phyloP scores from a whole-genome alignment of 768 basidiomycete genomes.

The Auriscalpium orientale region DNA sequence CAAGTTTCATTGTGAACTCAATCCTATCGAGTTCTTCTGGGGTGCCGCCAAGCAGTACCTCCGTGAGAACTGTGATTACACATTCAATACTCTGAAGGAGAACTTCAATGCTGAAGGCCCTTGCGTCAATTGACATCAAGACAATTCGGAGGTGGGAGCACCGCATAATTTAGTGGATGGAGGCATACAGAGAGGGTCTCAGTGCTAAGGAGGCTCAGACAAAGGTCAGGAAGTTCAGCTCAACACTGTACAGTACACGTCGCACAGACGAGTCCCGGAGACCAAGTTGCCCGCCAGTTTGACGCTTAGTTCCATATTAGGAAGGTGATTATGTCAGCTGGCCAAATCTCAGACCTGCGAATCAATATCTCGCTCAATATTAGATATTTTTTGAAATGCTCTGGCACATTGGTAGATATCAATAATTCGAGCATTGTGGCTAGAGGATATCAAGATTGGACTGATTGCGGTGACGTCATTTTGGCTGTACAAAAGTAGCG shows the following conservation, averaged over 20 bases:
- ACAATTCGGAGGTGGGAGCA: conserved; percentile 29
- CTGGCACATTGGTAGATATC: too few species aligned
- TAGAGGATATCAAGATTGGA: too few species aligned
- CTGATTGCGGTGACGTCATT: too few species aligned
- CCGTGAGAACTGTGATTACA: conserved; percentile 18
- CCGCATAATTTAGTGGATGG: conserved; percentile 24
- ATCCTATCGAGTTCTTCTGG: conserved; percentile 22
- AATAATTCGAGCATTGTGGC: too few species aligned
- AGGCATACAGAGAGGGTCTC: conserved; percentile 26
- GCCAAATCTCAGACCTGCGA: too few species aligned
- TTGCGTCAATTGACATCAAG: conserved; percentile 14
- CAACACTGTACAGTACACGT: conserved; percentile 23
- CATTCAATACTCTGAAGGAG: conserved; percentile 18
- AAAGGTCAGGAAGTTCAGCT: conserved; percentile 26
- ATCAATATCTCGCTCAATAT: too few species aligned
- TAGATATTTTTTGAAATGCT: too few species aligned
- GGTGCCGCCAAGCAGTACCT: conserved; percentile 18
- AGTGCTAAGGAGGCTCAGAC: conserved; percentile 23
- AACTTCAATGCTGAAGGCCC: conserved; percentile 19
- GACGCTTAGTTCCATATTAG: not conserved
- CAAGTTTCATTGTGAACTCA: conserved; percentile 23
- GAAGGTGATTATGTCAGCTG: too few species aligned
- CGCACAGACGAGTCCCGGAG: conserved; percentile 18
- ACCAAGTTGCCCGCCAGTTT: not conserved
- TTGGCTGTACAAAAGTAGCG: too few species aligned